Conservation (phyloP, 305 asterid genomes). For the Fraxinus xanthoxyloides region DNA sequence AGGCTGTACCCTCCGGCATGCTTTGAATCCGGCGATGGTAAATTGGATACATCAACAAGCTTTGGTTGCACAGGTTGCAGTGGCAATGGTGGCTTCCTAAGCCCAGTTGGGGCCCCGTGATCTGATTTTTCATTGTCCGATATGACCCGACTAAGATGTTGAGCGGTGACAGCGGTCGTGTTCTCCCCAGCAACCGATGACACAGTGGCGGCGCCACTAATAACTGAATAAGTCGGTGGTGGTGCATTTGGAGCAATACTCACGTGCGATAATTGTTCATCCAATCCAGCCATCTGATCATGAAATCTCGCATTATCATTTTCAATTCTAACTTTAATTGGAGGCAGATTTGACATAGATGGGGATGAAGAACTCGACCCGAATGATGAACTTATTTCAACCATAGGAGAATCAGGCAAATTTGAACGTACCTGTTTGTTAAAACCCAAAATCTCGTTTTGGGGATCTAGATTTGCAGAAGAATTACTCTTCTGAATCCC, state of each 20-base stretch:
- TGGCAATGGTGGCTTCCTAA: constrained; percentile 71
- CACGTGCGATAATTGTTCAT: constrained; percentile 53
- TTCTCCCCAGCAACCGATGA: constrained; percentile 15
- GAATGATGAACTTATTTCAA: constrained; percentile 59
- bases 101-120: constrained; percentile 33
- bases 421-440: constrained; percentile 32
- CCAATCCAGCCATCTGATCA: constrained; percentile 39
- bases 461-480: constrained; percentile 29
- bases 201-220: constrained; percentile 12
- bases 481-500: constrained; percentile 26
- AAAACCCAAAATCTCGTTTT: constrained; percentile 17
- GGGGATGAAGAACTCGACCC: constrained; percentile 66
- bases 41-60: constrained; percentile 48
- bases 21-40: constrained; percentile 77
- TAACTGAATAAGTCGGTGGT: constrained; percentile 24
- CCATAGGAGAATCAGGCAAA: constrained; percentile 42
- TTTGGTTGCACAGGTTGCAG: constrained; percentile 58
- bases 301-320: constrained; percentile 15
- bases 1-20: constrained; percentile 52
- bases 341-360: constrained; percentile 53
- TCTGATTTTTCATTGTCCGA: constrained; percentile 57
- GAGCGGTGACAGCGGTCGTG: constrained; percentile 29
- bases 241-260: constrained; percentile 33
- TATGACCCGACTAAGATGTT: constrained; percentile 26
- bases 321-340: constrained; percentile 50